Evolutionary conservation across 148 eudicot species (phyloP).

Genomic region (Nepenthes mirabilis): DNA sequence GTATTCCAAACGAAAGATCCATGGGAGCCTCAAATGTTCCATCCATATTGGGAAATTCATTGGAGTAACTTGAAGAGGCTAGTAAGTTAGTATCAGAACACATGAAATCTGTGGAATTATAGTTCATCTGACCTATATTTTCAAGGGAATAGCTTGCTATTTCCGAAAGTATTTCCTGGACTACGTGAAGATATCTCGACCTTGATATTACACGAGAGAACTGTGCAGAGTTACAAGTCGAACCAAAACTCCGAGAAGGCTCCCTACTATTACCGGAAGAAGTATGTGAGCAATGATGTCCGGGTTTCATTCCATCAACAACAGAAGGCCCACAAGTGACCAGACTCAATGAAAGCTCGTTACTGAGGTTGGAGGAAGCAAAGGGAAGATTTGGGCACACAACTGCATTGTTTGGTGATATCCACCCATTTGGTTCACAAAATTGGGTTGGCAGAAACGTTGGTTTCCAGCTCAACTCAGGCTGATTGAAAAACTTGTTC

Average conservation of each 20-base stretch:
- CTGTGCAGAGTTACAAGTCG: slow-evolving; percentile 20
- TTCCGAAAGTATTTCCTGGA: slow-evolving; percentile 76
- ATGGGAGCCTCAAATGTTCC: slow-evolving; percentile 12
- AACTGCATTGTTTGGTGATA: slow-evolving; percentile 3
- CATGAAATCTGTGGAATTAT: background rate
- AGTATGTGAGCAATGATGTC: slow-evolving; percentile 8
- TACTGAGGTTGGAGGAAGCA: slow-evolving; percentile 21
- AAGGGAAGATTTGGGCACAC: slow-evolving; percentile 6
- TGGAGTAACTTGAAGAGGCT: slow-evolving; percentile 11
- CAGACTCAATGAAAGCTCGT: slow-evolving; percentile 55
- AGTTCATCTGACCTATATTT: slow-evolving; percentile 17
- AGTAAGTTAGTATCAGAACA: slow-evolving; percentile 11
- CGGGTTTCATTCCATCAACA: slow-evolving; percentile 7
- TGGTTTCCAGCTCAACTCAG: slow-evolving; percentile 22
- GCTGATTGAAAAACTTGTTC: slow-evolving; percentile 17
- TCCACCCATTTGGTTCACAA: slow-evolving; percentile 23
- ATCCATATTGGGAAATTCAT: slow-evolving; percentile 17
- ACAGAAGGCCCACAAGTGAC: slow-evolving; percentile 36
- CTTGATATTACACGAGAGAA: slow-evolving; percentile 28
- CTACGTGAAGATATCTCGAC: slow-evolving; percentile 41
- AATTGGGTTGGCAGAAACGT: slow-evolving; percentile 19
- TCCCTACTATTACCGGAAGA: slow-evolving; percentile 27
- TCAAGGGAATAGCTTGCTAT: slow-evolving; percentile 45
- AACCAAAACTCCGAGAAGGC: slow-evolving; percentile 24
- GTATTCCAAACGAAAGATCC: slow-evolving; percentile 14